Conservation (phyloP, 2,329 filamentous ascomycete genomes). For the Arthroderma sp. region DNA sequence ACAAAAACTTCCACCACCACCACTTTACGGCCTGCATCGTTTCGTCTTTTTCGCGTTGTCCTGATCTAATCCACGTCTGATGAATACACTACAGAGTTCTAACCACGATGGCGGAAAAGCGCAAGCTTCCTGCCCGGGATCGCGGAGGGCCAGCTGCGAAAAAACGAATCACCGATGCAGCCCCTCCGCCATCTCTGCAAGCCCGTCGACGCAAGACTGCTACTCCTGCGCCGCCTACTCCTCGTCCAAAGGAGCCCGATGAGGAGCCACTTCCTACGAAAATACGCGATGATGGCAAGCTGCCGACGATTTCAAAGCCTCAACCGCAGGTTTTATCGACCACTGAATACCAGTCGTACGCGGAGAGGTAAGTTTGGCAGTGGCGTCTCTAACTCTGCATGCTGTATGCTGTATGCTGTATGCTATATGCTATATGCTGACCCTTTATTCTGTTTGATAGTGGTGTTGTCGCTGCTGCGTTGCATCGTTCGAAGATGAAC, state of each 20-base stretch:
- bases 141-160: constrained; percentile 29
- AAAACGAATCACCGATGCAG: constrained; percentile 29
- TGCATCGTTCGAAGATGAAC: constrained; percentile 46
- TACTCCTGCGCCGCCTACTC: constrained; percentile 19
- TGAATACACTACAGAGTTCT: too few relatives aligned
- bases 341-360: constrained; percentile 46
- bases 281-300: constrained; percentile 38
- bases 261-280: constrained; percentile 38
- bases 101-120: constrained; percentile 29
- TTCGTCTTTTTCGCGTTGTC: too few relatives aligned
- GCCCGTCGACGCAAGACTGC: constrained; percentile 15
- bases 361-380: constrained; percentile 34
- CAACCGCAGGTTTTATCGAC: constrained; percentile 37
- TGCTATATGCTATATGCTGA: background rate
- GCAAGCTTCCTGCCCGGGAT: constrained; percentile 29
- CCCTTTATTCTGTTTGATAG: constrained; percentile 22
- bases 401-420: too few relatives aligned
- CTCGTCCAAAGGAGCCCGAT: constrained; percentile 18
- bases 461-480: constrained; percentile 43
- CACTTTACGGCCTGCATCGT: too few relatives aligned
- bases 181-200: constrained; percentile 13
- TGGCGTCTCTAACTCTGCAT: too few relatives aligned
- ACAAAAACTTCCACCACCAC: too few relatives aligned
- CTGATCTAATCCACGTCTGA: too few relatives aligned
- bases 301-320: constrained; percentile 40